phyloP scores from a whole-genome alignment of 2,329 filamentous ascomycete genomes.

The Coniella lustricola region DNA sequence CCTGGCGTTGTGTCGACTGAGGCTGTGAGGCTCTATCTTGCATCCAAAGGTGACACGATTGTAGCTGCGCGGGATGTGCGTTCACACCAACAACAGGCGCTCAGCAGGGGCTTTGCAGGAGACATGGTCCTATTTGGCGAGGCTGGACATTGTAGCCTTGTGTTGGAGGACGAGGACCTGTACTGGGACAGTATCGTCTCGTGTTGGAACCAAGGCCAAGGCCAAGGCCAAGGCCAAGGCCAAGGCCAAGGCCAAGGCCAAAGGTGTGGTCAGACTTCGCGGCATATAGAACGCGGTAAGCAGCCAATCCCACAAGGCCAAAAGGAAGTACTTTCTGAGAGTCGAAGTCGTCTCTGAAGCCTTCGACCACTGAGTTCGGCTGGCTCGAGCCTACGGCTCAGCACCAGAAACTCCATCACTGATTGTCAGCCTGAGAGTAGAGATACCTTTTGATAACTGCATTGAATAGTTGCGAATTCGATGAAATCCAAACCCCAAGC shows the following conservation, averaged over 20 bases:
- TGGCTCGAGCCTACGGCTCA: too few relatives aligned
- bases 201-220: conserved; percentile 1
- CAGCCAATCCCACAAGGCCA: too few relatives aligned
- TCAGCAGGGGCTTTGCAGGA: conserved; percentile 1
- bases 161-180: conserved; percentile 5
- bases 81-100: conserved; percentile 3
- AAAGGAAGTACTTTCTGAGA: too few relatives aligned
- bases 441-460: too few relatives aligned
- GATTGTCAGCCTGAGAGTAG: too few relatives aligned
- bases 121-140: conserved; percentile 1
- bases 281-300: background rate
- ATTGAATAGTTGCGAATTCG: too few relatives aligned
- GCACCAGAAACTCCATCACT: too few relatives aligned
- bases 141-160: conserved; percentile 10
- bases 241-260: background rate
- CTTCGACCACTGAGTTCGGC: too few relatives aligned
- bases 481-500: too few relatives aligned
- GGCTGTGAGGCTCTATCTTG: conserved; percentile 11
- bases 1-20: conserved; percentile 1
- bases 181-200: conserved; percentile 10
- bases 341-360: background rate
- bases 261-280: background rate
- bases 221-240: too few relatives aligned
- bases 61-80: conserved; percentile 3
- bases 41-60: conserved; percentile 8